Base-by-base conservation (phyloP, 2,329 filamentous ascomycete genomes). In the Xylariaceae sp. region DNA sequence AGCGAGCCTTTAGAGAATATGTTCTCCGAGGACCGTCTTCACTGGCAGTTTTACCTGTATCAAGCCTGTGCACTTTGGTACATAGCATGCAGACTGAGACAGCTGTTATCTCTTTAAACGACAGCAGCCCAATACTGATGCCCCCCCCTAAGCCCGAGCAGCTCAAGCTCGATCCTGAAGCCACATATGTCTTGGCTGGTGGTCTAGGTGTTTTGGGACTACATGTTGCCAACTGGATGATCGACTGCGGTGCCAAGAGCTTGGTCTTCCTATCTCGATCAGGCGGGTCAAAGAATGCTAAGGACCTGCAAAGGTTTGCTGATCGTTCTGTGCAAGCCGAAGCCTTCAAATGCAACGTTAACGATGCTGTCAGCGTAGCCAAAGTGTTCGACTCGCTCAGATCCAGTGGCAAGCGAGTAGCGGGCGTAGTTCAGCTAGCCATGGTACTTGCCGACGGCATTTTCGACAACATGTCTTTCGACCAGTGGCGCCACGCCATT, bases 201-300 rank as follows among this genome's bases (percentile, higher is more conserved):
- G 42, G 42, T 14, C 42, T 45, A 11, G 42, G 42, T 17, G 14
- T 21, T 7, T 29, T 45, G 14, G 42, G 42, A 19, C 10, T 39
- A 2, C 2, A 16, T n/a, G 34, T 40, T 19, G 42, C 42, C 16
- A 40, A 39, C 16, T 25, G 17, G 17, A 45, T 45, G 42, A 29
- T 45, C 27, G 27, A 32, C 3, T 21, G 29, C 21, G 42, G 42
- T 14, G 42, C 42, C 7, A 39, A 21, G 37, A 17, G 40, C 16
- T n/a, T 45, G 19, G 42, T 45, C 10, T 45, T 45, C 42, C 36
- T 45, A n/a, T 45, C 42, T 6, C 42, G 42, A 36, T 45, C 42
- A 8, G 42, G 42, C 21, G 25, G 25, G 5, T 22, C 35, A 7
- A 19, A 20, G n/a, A 19, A 22, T 14, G 27, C 16, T 5, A 8